phyloP scores from a whole-genome alignment of 148 eudicot genomes.

The Oxyria digyna region DNA sequence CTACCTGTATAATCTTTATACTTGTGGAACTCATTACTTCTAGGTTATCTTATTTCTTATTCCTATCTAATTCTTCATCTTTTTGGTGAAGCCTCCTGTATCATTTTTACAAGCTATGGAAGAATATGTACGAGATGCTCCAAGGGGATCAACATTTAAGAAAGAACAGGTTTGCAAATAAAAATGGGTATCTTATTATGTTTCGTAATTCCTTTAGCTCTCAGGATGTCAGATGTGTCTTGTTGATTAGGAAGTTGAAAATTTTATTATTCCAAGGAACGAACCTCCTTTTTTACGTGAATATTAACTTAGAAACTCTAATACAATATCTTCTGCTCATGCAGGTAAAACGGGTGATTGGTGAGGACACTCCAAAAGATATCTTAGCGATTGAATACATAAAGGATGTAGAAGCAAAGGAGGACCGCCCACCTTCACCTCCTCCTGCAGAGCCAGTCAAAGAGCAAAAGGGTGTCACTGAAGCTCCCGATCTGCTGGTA shows the following conservation, averaged over 20 bases:
- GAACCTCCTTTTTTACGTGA: neutral
- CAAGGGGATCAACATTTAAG: conserved; percentile 61
- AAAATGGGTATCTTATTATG: neutral
- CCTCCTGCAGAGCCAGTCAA: conserved; percentile 57
- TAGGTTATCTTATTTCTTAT: neutral
- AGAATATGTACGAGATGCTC: conserved; percentile 89
- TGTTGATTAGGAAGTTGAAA: neutral
- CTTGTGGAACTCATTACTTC: neutral
- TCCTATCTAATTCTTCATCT: neutral
- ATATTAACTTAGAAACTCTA: neutral
- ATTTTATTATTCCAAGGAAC: neutral
- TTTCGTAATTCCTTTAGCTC: neutral
- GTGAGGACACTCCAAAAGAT: conserved; percentile 35
- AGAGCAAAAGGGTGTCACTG: conserved; percentile 50
- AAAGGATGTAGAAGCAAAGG: conserved; percentile 42
- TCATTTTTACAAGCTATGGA: conserved; percentile 99
- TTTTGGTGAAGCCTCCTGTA: conserved; percentile 66
- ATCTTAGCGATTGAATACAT: conserved; percentile 59
- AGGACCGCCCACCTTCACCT: conserved; percentile 45
- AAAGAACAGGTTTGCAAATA: conserved; percentile 53
- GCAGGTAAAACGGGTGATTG: conserved; percentile 45
- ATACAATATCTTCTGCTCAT: neutral
- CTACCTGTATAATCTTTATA: conserved; percentile 1
- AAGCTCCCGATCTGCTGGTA: conserved; percentile 89
- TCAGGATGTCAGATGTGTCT: neutral